Base-by-base conservation (phyloP, 495 filamentous ascomycete species). In the Xylaria castorea region DNA sequence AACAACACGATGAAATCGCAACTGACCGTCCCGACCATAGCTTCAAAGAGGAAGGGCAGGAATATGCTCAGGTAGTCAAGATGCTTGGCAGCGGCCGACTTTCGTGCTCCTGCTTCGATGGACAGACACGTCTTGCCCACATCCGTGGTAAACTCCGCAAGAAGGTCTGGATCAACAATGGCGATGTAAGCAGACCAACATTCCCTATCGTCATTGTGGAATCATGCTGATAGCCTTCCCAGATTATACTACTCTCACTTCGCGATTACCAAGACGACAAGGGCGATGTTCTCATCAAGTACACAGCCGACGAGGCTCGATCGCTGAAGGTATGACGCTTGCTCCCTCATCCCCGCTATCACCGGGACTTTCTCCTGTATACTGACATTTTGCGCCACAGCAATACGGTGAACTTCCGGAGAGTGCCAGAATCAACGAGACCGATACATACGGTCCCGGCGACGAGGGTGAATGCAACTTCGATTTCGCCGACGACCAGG, bases 181-280 rank as follows among this genome's bases (percentile, higher is more conserved):
- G 96, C 83, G 96, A 99, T 25, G 70, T 72, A 36, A 72, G 70
- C 25, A 50, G 30, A 42, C 16, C 4, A 16, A 34, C 16, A 40
- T n/a, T 80, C 32, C n/a, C 60, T 22, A 11, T 6, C n/a, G 6
- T 44, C 14, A 2, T 30, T 2, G 1, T 25, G 3, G 0, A 27
- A 36, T 25, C 18, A 7, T 61, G 51, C 63, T 72, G 8, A 72
- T 27, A 66, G 1, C 22, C 16, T n/a, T 9, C 30, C n/a, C 25
- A 72, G 71, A 98, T 99, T 83, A 98, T 99, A 82, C 90, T 99
- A 20, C 90, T 99, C 60, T 96, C 93, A 8, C 92, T 99, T 48
- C 94, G 96, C 76, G 97, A 98, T 84, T 99, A 98, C 85, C 96
- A 99, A 82, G 96, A 98, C 83, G 94, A 97, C 84, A 99, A 99